phyloP scores from a whole-genome alignment of 495 filamentous ascomycete genomes.

The Wilcoxina mikolae region DNA sequence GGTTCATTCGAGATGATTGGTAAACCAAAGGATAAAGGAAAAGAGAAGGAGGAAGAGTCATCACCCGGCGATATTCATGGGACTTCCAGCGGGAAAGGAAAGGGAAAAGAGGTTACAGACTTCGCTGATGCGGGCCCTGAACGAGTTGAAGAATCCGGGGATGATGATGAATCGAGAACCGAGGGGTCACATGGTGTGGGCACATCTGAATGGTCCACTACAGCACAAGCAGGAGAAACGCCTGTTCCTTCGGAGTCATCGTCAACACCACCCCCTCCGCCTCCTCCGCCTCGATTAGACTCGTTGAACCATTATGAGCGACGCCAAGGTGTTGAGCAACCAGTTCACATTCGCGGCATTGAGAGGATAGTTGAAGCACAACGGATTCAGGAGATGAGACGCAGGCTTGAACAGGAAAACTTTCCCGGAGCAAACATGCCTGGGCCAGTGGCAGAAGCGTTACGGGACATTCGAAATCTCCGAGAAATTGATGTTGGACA shows the following conservation, averaged over 20 bases:
- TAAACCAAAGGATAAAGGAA: slow-evolving; percentile 28
- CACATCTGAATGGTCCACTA: slow-evolving; percentile 6
- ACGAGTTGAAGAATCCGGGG: slow-evolving; percentile 7
- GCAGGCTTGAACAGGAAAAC: not conserved
- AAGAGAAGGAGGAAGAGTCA: slow-evolving; percentile 25
- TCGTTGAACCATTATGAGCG: not conserved
- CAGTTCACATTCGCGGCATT: not conserved
- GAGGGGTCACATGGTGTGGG: slow-evolving; percentile 4
- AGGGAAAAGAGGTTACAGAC: slow-evolving; percentile 4
- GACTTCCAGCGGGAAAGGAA: not conserved
- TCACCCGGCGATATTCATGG: not conserved
- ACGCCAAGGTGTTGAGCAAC: not conserved
- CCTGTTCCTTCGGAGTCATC: not conserved
- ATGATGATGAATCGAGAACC: slow-evolving; percentile 18
- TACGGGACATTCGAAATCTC: not conserved
- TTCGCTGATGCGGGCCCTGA: not conserved
- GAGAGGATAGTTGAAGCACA: not conserved
- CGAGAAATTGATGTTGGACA: slow-evolving; percentile 10
- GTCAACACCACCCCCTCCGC: not conserved
- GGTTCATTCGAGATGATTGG: slow-evolving; percentile 7
- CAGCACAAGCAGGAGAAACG: slow-evolving; percentile 3
- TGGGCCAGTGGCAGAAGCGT: not conserved
- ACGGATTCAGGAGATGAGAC: not conserved
- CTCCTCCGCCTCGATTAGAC: not conserved
- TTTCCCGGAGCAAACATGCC: not conserved